Evolutionary conservation across 495 filamentous ascomycete genomes (phyloP), one percentile per base, ranked within the genome.

Genomic region (Hypomontagnella submonticulosa): DNA sequence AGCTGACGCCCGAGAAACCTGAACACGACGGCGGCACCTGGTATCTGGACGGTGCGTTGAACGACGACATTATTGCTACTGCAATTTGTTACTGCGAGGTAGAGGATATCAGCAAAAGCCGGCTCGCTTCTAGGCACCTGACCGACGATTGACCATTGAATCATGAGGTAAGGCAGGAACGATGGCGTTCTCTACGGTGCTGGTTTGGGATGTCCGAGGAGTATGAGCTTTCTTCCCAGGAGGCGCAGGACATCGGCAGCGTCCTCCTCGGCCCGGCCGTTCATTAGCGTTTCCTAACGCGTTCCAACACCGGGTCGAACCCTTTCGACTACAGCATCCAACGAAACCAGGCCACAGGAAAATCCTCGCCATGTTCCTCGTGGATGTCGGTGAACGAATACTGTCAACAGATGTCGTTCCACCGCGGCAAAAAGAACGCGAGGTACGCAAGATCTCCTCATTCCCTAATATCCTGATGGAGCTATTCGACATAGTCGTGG

Each of bases 1-100:
- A 87, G 19, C 73, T 90, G 3, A 84, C 80, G 0, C 87, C 88
- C 0, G 83, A 84, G 42, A 81, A 83, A 13, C 83, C 85, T 0
- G 44, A 36, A 0, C 76, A 74, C 58, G 53, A 30, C 0, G 75
- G 78, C 48, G 75, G 76, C 19, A 48, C 42, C 9, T 76, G 70
- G 67, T 84, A 86, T 63, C 66, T 86, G 13, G 85, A 87, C 64
- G 85, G 85, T 18, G 77, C 79, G 46, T 59, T 82, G 61, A 87
- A 87, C 57, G 86, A 88, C 47, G 74, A 71, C 16, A 88, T 88
- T 38, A 80, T 79, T 44, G 85, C 85, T 4, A 85, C 83, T 0
- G 84, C 85, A 2, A 65, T 89, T 4, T 88, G 86, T 72, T 88
- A 87, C 76, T 88, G 86, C 67, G 83, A 87, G 59, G 74, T 65